These are phyloP conservation scores for Globisporangium acanthophoron DNA, from an alignment of 352 stramenopile genomes.

Conservation along the genomic window DNA sequence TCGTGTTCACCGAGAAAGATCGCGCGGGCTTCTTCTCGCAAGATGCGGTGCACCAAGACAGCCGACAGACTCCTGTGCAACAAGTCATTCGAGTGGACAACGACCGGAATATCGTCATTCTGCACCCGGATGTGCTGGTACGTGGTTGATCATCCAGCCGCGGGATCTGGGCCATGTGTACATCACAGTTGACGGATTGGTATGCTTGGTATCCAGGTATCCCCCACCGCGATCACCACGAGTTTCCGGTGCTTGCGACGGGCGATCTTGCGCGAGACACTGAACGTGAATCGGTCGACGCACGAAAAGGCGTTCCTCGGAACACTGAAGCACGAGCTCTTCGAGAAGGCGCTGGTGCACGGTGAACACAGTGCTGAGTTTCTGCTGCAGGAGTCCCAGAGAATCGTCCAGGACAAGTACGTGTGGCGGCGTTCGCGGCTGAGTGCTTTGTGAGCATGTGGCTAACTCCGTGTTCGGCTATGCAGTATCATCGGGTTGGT, in stretches of 20 bases:
- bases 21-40: conserved; percentile 38
- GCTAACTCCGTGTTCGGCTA: conserved; percentile 10
- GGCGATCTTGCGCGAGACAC: conserved; percentile 59
- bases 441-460: background rate
- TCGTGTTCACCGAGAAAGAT: conserved; percentile 63
- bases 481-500: conserved; percentile 59
- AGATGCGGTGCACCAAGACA: conserved; percentile 9
- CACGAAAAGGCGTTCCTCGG: conserved; percentile 60
- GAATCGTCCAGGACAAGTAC: conserved; percentile 61
- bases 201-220: conserved; percentile 38
- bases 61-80: background rate
- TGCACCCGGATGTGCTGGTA: conserved; percentile 78
- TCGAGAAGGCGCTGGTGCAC: conserved; percentile 50
- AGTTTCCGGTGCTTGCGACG: conserved; percentile 68
- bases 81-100: conserved; percentile 44
- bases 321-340: conserved; percentile 83
- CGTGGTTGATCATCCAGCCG: background rate
- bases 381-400: conserved; percentile 34
- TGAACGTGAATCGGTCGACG: conserved; percentile 54
- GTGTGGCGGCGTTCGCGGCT: conserved; percentile 8
- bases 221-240: conserved; percentile 72
- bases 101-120: conserved; percentile 47
- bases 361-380: conserved; percentile 21
- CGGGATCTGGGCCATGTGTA: too few relatives aligned
- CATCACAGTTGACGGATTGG: background rate